Conservation (phyloP, 2,329 filamentous ascomycete genomes). For the Plectosphaerella cucumerina region DNA sequence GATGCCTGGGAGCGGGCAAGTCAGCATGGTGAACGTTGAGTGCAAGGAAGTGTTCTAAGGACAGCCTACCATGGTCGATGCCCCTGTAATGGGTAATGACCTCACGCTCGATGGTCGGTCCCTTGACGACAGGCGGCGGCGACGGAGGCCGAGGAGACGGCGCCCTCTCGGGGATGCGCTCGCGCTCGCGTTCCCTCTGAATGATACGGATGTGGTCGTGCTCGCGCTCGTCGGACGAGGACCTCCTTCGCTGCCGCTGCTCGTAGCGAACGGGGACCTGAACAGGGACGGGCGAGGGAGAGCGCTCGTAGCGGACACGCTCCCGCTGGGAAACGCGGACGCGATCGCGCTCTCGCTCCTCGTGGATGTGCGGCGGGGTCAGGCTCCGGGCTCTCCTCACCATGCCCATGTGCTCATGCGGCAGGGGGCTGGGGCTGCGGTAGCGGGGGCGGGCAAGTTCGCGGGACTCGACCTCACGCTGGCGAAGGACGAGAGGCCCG, state of each 20-base stretch:
- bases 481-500: conserved; percentile 49
- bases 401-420: conserved; percentile 25
- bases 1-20: conserved; percentile 34
- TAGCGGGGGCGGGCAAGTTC: conserved; percentile 42
- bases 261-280: conserved; percentile 35
- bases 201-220: conserved; percentile 46
- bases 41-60: too few species aligned
- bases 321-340: conserved; percentile 37
- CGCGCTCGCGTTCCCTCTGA: conserved; percentile 37
- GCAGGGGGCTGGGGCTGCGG: conserved; percentile 36
- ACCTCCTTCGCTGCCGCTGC: conserved; percentile 28
- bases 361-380: conserved; percentile 25
- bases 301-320: conserved; percentile 27
- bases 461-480: conserved; percentile 51
- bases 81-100: conserved; percentile 86
- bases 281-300: conserved; percentile 27
- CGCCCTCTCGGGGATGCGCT: conserved; percentile 31
- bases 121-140: conserved; percentile 62
- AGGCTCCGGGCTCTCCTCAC: conserved; percentile 38
- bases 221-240: conserved; percentile 35
- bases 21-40: conserved; percentile 1
- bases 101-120: conserved; percentile 80
- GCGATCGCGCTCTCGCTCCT: conserved; percentile 28
- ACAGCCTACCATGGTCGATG: conserved; percentile 73
- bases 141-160: conserved; percentile 51